These are phyloP conservation scores for Geotrichum carabidarum DNA, from an alignment of 1,139 yeast species.

Conservation along the genomic window DNA sequence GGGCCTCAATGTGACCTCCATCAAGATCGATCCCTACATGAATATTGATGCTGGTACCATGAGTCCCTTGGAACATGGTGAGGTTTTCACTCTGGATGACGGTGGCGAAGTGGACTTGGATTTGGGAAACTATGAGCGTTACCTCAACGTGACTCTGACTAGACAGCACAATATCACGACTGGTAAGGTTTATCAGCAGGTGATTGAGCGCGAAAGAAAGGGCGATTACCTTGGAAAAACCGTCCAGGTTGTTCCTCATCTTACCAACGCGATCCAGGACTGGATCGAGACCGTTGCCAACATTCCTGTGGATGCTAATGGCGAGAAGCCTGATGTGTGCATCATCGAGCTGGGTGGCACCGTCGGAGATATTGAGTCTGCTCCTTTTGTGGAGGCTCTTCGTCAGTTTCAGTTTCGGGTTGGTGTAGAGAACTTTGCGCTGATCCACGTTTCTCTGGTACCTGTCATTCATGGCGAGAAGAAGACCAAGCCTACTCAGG, in stretches of 20 bases:
- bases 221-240: constrained; percentile 98
- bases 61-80: constrained; percentile 99
- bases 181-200: constrained; percentile 92
- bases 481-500: constrained; percentile 98
- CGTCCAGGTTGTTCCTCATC: constrained; percentile 98
- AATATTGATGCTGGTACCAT: constrained; percentile 99
- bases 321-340: constrained; percentile 81
- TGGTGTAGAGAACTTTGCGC: constrained; percentile 87
- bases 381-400: constrained; percentile 97
- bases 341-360: constrained; percentile 98
- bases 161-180: constrained; percentile 95
- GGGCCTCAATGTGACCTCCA: constrained; percentile 92
- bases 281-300: constrained; percentile 94
- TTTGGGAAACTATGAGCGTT: constrained; percentile 95
- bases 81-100: constrained; percentile 93
- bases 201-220: constrained; percentile 88
- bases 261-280: constrained; percentile 94
- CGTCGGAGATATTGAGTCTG: constrained; percentile 97
- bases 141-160: constrained; percentile 86
- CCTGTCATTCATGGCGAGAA: constrained; percentile 98
- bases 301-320: constrained; percentile 89
- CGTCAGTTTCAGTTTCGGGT: constrained; percentile 98
- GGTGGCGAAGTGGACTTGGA: constrained; percentile 99
- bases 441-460: constrained; percentile 92
- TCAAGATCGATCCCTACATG: constrained; percentile 98